phyloP scores from a whole-genome alignment of 495 filamentous ascomycete genomes.

The Aspergillus sclerotiicarbonarius region DNA sequence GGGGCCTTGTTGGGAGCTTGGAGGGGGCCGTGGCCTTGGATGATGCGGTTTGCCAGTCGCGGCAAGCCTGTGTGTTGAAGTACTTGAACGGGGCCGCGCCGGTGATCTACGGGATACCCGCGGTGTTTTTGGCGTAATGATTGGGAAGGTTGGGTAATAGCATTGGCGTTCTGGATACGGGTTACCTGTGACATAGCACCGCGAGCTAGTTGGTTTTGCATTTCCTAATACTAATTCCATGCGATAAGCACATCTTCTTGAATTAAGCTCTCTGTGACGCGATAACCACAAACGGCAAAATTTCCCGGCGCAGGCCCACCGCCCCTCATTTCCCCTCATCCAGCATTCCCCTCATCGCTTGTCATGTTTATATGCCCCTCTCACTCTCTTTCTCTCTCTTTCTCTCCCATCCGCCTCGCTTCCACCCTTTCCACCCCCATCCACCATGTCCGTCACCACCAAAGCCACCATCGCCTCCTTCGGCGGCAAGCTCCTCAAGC shows the following conservation, averaged over 20 bases:
- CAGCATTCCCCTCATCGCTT: conserved; percentile 16
- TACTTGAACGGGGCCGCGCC: conserved; percentile 92
- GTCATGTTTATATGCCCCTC: neutral
- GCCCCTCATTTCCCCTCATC: conserved; percentile 26
- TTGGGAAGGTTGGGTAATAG: conserved; percentile 7
- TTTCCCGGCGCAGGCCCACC: conserved; percentile 2
- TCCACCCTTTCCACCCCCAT: neutral
- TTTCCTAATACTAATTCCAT: neutral
- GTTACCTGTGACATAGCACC: neutral
- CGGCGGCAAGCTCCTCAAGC: conserved; percentile 92
- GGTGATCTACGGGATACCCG: conserved; percentile 88
- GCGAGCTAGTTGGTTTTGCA: neutral
- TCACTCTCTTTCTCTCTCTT: neutral
- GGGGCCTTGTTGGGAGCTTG: conserved; percentile 64
- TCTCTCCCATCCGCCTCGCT: neutral
- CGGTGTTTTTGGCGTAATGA: conserved; percentile 67
- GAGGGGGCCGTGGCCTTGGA: conserved; percentile 51
- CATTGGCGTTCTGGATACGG: neutral
- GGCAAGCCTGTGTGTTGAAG: conserved; percentile 73
- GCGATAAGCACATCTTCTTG: neutral
- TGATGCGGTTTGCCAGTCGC: conserved; percentile 72
- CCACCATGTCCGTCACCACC: conserved; percentile 73
- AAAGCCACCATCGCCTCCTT: conserved; percentile 89
- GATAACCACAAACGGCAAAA: conserved; percentile 1
- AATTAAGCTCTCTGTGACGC: neutral